Evolutionary conservation across 148 eudicot species (phyloP).

Genomic region (Talinum fruticosum): DNA sequence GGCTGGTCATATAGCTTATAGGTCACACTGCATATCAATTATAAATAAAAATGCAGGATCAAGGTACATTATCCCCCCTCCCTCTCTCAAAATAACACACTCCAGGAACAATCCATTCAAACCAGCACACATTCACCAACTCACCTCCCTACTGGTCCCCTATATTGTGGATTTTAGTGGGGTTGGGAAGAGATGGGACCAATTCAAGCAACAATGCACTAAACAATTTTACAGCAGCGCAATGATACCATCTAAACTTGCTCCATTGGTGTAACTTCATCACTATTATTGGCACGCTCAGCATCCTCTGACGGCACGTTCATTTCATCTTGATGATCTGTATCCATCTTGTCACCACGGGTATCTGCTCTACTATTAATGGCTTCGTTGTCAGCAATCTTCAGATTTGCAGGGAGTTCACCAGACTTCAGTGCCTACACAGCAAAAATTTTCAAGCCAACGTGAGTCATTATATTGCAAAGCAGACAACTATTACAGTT

Average conservation of each 20-base stretch:
- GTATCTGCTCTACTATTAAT: slow-evolving; percentile 27
- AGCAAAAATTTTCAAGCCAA: slow-evolving; percentile 14
- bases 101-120: background rate
- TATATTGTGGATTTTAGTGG: background rate
- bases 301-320: slow-evolving; percentile 30
- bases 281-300: slow-evolving; percentile 24
- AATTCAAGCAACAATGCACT: background rate
- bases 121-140: background rate
- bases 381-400: slow-evolving; percentile 40
- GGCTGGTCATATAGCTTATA: too few relatives aligned
- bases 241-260: slow-evolving; percentile 18
- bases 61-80: too few relatives aligned
- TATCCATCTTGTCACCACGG: slow-evolving; percentile 52
- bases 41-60: too few relatives aligned
- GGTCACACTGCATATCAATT: too few relatives aligned
- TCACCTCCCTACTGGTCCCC: background rate
- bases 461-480: slow-evolving; percentile 4
- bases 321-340: slow-evolving; percentile 46
- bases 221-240: background rate
- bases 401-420: slow-evolving; percentile 81
- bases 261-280: slow-evolving; percentile 26
- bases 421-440: slow-evolving; percentile 76
- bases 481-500: too few relatives aligned
- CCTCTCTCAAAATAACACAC: too few relatives aligned
- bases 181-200: background rate